phyloP scores from a whole-genome alignment of 2,329 filamentous ascomycete species.

The Coniochaeta sp. region DNA sequence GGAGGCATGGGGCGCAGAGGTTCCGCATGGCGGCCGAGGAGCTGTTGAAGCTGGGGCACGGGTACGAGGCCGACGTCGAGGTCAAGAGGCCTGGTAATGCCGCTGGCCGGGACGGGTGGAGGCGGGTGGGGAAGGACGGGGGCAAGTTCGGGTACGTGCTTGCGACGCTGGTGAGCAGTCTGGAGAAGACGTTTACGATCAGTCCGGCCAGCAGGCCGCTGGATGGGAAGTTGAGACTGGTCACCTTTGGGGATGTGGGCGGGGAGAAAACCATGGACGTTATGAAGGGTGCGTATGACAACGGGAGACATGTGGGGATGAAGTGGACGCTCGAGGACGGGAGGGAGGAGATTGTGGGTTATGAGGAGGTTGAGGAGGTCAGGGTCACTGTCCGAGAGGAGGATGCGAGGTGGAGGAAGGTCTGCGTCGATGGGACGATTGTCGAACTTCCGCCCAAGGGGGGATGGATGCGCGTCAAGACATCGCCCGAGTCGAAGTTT shows the following conservation, averaged over 20 bases:
- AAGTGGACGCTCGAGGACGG: conserved; percentile 43
- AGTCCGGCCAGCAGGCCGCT: conserved; percentile 66
- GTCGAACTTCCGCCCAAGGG: conserved; percentile 57
- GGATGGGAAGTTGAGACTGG: conserved; percentile 61
- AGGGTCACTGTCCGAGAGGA: conserved; percentile 60
- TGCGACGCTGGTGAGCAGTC: conserved; percentile 66
- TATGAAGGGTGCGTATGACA: conserved; percentile 59
- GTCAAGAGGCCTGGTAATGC: conserved; percentile 14
- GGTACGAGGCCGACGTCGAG: conserved; percentile 38
- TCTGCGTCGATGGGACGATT: conserved; percentile 90
- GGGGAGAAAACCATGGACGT: conserved; percentile 66
- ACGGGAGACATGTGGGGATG: conserved; percentile 47
- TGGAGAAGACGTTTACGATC: conserved; percentile 77
- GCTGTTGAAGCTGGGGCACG: conserved; percentile 51
- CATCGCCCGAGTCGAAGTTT: conserved; percentile 33
- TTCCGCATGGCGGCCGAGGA: conserved; percentile 81
- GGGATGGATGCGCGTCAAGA: conserved; percentile 60
- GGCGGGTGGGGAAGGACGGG: conserved; percentile 24
- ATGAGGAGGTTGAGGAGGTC: conserved; percentile 63
- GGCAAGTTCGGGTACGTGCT: conserved; percentile 69
- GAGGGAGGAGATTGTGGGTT: conserved; percentile 51
- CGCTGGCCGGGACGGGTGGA: conserved; percentile 11
- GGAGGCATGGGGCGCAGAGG: conserved; percentile 66
- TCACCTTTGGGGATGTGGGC: conserved; percentile 65
- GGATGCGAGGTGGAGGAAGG: conserved; percentile 69